Conservation (phyloP, 805 yeast species). For the Metschnikowia reukaufii region DNA sequence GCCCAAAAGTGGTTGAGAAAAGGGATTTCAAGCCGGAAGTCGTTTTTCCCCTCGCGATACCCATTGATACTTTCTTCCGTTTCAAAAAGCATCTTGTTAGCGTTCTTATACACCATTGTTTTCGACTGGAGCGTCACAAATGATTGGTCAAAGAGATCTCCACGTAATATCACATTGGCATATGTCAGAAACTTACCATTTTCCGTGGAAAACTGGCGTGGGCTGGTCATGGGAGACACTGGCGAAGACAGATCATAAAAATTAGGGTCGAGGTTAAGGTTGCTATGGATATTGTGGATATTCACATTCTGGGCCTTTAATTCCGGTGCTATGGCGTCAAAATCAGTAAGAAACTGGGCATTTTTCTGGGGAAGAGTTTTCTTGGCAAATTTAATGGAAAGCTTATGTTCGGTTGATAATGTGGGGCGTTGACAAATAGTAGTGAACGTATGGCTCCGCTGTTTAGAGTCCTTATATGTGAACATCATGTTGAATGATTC, state of each 20-base stretch:
- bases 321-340: constrained; percentile 5
- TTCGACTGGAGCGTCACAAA: constrained; percentile 29
- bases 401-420: too few relatives aligned
- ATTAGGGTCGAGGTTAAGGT: constrained; percentile 11
- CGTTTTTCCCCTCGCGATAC: constrained; percentile 18
- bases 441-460: constrained; percentile 14
- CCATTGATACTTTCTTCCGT: constrained; percentile 35
- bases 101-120: constrained; percentile 26
- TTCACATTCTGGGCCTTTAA: constrained; percentile 11
- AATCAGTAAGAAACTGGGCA: constrained; percentile 9
- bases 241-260: constrained; percentile 14
- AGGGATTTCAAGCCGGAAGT: constrained; percentile 33
- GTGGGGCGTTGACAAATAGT: neutral
- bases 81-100: constrained; percentile 21
- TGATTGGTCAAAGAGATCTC: neutral
- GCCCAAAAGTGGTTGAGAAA: constrained; percentile 40
- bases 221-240: constrained; percentile 17
- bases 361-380: constrained; percentile 7
- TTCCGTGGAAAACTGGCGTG: constrained; percentile 12
- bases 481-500: constrained; percentile 16
- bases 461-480: constrained; percentile 9
- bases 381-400: neutral
- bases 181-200: constrained; percentile 19
- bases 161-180: constrained; percentile 9
- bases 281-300: constrained; percentile 12